Conservation (phyloP, 1,139 yeast species). For the Pichia sp. region DNA sequence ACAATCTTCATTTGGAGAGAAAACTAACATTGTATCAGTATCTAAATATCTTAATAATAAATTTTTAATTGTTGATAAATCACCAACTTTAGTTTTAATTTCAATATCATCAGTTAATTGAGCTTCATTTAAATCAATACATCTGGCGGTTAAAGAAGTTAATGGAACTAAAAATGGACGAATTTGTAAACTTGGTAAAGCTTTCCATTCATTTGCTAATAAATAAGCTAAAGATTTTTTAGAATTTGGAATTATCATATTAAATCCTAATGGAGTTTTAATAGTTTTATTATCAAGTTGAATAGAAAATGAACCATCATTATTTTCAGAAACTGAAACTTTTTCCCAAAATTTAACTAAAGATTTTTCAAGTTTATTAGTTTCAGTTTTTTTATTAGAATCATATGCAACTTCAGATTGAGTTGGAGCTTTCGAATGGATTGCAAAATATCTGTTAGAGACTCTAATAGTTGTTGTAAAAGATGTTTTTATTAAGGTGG, state of each 20-base stretch:
- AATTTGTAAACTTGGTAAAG: slow-evolving; percentile 61
- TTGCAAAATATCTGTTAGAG: slow-evolving; percentile 4
- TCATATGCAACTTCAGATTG: slow-evolving; percentile 34
- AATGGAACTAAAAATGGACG: slow-evolving; percentile 79
- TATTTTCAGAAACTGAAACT: slow-evolving; percentile 42
- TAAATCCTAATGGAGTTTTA: slow-evolving; percentile 79
- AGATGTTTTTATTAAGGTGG: not conserved
- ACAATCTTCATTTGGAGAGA: slow-evolving; percentile 76
- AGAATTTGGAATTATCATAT: slow-evolving; percentile 53
- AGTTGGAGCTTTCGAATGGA: slow-evolving; percentile 3
- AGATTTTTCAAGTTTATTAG: slow-evolving; percentile 68
- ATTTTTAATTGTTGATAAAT: slow-evolving; percentile 46
- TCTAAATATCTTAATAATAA: slow-evolving; percentile 75
- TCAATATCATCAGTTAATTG: slow-evolving; percentile 39
- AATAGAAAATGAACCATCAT: slow-evolving; percentile 32
- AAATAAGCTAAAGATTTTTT: slow-evolving; percentile 65
- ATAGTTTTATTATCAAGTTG: slow-evolving; percentile 70
- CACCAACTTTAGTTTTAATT: slow-evolving; percentile 53
- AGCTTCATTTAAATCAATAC: slow-evolving; percentile 57
- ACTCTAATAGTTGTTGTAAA: no score
- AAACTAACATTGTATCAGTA: slow-evolving; percentile 86
- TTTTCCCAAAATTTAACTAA: slow-evolving; percentile 80
- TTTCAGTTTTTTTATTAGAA: slow-evolving; percentile 50
- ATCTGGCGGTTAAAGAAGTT: slow-evolving; percentile 81
- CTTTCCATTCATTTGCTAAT: slow-evolving; percentile 84